Base-by-base conservation (phyloP, 257 asterid species). In the Salvia splendens region DNA sequence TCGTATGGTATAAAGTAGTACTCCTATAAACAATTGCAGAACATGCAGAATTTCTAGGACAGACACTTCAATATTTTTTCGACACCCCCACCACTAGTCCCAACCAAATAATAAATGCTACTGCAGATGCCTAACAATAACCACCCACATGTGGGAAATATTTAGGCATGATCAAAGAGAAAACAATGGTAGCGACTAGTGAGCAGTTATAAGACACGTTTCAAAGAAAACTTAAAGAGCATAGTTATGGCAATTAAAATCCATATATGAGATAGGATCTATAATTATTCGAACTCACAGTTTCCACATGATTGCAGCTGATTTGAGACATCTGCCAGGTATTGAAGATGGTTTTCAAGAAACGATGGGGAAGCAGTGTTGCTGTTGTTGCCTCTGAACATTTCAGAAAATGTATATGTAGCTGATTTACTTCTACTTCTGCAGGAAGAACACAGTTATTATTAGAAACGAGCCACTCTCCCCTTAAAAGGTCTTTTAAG, bases 251-350 rank as follows among this genome's bases (percentile, higher is more conserved):
- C 46, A 30, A 14, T 17, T 7, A 9, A 1, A 32, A 33, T 24
- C 30, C 17, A 43, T 14, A 38, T 49, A 36, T 32, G 12, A 43
- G 16, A 55, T 61, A 28, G 7, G 65, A 41, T 42, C 45, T 11
- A 63, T 4, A 70, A 49, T 2, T 15, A 12, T 41, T 5, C 45
- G 9, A 72, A 87, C 96, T 81, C 72, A 91, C 98, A 60, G 46
- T 83, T 82, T 82, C 86, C 89, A 75, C 81, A 78, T 60, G 82
- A 76, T 72, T 82, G 96, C 36, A 66, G 85, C 80, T 85, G 96
- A 75, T 87, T 87, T 47, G 95, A 68, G 60, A 75, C 79, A 47
- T 64, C 80, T 47, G 81, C 61, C 20, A 87, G 83, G 76, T 72
- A 84, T 76, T 68, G 90, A 77, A 82, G 81, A 60, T 64, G 77